Percentiles rank a stretch among this genome's conserved stretches.
Conservation (phyloP, 257 asterid genomes). For the Nicotiana knightiana region DNA sequence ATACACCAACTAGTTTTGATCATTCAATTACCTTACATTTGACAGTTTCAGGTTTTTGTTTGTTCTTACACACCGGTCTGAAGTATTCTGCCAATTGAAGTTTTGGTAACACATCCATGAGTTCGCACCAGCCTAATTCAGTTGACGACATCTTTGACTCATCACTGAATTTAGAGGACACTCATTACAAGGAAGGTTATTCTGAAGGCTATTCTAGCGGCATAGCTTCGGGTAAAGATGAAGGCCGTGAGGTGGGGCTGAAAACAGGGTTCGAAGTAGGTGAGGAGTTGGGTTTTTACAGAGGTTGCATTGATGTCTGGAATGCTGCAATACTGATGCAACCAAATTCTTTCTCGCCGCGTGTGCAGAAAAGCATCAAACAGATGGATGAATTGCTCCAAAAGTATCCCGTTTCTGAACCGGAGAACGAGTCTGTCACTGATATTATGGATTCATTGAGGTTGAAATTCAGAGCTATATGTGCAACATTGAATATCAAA, state of each 20-base stretch:
- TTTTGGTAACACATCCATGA: neutral
- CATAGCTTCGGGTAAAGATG: constrained; percentile 43
- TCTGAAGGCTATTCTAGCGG: constrained; percentile 58
- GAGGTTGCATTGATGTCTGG: constrained; percentile 53
- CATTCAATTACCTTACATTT: neutral
- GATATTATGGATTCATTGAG: constrained; percentile 47
- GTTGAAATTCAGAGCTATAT: constrained; percentile 44
- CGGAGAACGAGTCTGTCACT: constrained; percentile 46
- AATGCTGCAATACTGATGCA: constrained; percentile 44
- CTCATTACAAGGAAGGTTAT: constrained; percentile 50
- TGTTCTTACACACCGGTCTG: neutral
- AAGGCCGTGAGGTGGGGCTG: constrained; percentile 53
- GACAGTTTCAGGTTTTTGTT: neutral
- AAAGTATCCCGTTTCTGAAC: constrained; percentile 45
- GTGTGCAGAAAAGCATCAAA: constrained; percentile 36
- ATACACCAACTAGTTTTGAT: neutral
- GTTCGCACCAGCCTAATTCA: neutral
- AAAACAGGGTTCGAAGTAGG: constrained; percentile 59
- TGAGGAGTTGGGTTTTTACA: constrained; percentile 57
- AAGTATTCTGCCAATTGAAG: neutral
- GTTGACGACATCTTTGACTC: constrained; percentile 48
- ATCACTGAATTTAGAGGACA: constrained; percentile 43
- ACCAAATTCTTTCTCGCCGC: constrained; percentile 31
- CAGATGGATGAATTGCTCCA: constrained; percentile 53
- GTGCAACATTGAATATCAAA: constrained; percentile 40